A percentile compares a stretch with the other conserved stretches of the same genome.
Conservation (phyloP, 495 filamentous ascomycete species). For the Penicillium tannophilum region DNA sequence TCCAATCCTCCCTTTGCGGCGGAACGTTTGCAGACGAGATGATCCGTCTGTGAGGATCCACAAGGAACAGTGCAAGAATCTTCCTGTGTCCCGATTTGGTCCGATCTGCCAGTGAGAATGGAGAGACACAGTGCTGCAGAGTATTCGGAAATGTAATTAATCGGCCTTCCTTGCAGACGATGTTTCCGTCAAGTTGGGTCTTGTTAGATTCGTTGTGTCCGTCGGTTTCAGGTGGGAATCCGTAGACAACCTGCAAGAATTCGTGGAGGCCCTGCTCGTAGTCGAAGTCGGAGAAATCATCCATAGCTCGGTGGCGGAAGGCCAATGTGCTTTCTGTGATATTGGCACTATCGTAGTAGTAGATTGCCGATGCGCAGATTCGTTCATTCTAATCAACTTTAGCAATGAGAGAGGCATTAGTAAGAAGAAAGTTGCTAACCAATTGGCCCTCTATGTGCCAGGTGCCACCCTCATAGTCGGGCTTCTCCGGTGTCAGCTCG, state of each 20-base stretch:
- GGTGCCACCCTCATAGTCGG: constrained; percentile 47
- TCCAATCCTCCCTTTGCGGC: constrained; percentile 51
- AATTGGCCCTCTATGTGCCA: constrained; percentile 62
- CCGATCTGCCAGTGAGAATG: constrained; percentile 52
- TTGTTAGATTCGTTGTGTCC: constrained; percentile 10
- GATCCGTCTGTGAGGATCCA: constrained; percentile 55
- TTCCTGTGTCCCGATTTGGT: constrained; percentile 58
- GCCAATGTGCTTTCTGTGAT: constrained; percentile 55
- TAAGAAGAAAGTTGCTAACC: constrained; percentile 22
- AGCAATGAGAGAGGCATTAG: not conserved
- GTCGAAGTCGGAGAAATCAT: constrained; percentile 8
- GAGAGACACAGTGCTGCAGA: constrained; percentile 55
- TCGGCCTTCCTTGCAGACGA: constrained; percentile 33
- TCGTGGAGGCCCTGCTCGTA: constrained; percentile 36
- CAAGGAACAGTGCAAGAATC: constrained; percentile 59
- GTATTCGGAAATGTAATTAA: constrained; percentile 38
- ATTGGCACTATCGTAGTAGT: constrained; percentile 66
- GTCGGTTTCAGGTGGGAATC: constrained; percentile 14
- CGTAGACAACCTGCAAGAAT: constrained; percentile 37
- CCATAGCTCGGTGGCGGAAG: constrained; percentile 47
- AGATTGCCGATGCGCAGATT: constrained; percentile 61
- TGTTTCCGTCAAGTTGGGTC: constrained; percentile 40
- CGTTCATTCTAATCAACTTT: constrained; percentile 47
- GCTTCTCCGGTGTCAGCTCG: constrained; percentile 59
- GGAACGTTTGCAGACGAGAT: constrained; percentile 60